phyloP scores from a whole-genome alignment of 169 alveolate species.

The Eimeria maxima region DNA sequence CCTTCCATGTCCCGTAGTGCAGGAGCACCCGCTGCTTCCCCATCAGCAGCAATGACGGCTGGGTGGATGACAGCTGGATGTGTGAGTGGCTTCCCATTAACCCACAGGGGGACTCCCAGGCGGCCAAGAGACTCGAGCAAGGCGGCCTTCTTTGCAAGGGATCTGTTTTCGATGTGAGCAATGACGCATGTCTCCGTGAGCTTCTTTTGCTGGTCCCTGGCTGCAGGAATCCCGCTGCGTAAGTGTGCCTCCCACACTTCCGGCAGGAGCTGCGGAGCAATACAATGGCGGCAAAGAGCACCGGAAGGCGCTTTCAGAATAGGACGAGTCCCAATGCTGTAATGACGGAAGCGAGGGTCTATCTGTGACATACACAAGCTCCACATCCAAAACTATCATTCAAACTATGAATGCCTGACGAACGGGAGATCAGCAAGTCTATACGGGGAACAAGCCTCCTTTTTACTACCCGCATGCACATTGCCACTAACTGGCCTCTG shows the following conservation, averaged over 20 bases:
- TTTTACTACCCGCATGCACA: background rate
- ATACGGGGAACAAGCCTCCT: background rate
- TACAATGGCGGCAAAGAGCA: constrained; percentile 77
- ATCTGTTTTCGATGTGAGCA: constrained; percentile 68
- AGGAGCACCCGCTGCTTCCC: constrained; percentile 6
- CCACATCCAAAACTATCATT: background rate
- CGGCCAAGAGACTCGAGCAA: constrained; percentile 60
- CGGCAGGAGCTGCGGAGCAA: constrained; percentile 76
- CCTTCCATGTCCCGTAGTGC: background rate
- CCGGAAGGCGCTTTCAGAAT: constrained; percentile 71
- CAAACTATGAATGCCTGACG: background rate
- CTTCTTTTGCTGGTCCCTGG: constrained; percentile 80
- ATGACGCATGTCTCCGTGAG: constrained; percentile 76
- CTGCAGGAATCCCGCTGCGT: constrained; percentile 29
- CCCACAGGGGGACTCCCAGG: constrained; percentile 75
- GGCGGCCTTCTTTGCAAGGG: constrained; percentile 32
- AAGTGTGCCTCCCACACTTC: constrained; percentile 81
- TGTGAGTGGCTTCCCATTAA: constrained; percentile 57
- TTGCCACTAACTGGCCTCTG: background rate
- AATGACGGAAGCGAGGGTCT: constrained; percentile 77
- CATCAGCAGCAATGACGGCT: constrained; percentile 27
- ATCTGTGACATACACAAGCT: constrained; percentile 50
- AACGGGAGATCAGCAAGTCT: background rate
- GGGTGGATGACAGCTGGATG: constrained; percentile 47
- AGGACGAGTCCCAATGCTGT: constrained; percentile 81